Percentiles rank a stretch among this genome's conserved stretches.
Evolutionary conservation across 208 protist genomes (phyloP).

Genomic region (Acanthamoeba castellanii): DNA sequence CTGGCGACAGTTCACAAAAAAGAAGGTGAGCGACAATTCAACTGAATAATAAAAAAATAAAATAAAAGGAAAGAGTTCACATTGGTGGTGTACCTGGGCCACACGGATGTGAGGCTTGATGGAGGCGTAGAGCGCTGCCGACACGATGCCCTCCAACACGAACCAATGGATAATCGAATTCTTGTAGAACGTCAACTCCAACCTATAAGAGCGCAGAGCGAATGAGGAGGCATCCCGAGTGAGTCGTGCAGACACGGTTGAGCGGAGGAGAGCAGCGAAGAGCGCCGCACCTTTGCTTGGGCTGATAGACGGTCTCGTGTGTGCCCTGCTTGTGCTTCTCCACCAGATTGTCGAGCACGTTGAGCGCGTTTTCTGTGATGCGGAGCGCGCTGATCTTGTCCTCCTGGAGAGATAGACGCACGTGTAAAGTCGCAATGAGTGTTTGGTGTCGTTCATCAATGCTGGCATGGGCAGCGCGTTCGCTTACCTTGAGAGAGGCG

Average conservation of each 20-base stretch:
- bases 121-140: conserved; percentile 46
- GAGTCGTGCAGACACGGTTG: background rate
- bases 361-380: conserved; percentile 45
- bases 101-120: conserved; percentile 49
- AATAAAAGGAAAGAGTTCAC: background rate
- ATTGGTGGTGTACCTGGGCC: background rate
- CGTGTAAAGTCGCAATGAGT: background rate
- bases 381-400: conserved; percentile 35
- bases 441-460: too few species aligned
- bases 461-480: too few species aligned
- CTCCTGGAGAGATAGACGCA: background rate
- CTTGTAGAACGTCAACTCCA: conserved; percentile 73
- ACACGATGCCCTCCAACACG: conserved; percentile 62
- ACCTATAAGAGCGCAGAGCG: background rate
- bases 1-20: background rate
- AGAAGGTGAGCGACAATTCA: background rate
- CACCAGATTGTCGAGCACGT: background rate
- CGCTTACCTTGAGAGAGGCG: conserved; percentile 23
- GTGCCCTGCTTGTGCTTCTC: conserved; percentile 40
- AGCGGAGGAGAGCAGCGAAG: background rate
- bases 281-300: background rate
- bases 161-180: conserved; percentile 73
- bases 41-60: background rate
- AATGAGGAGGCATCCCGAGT: background rate
- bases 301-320: conserved; percentile 51